Conservation (phyloP, 2,329 filamentous ascomycete species). For the Colletotrichum sp. region DNA sequence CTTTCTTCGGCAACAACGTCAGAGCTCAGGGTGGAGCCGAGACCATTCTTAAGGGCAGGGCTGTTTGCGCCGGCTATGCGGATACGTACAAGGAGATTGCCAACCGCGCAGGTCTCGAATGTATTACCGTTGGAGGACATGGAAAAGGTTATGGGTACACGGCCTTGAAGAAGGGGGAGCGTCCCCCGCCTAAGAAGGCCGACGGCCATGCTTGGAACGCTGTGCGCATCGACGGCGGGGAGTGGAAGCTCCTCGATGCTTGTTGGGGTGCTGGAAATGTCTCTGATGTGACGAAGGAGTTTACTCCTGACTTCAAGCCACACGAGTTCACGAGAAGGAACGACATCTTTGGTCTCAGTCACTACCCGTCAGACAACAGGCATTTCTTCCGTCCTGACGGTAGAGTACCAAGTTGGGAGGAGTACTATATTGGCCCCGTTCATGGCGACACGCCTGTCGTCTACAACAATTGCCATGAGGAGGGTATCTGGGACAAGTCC, state of each 20-base stretch:
- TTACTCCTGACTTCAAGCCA: slow-evolving; percentile 72
- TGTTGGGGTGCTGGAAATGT: slow-evolving; percentile 92
- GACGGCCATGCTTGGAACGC: slow-evolving; percentile 91
- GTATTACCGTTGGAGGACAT: slow-evolving; percentile 75
- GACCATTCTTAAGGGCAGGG: slow-evolving; percentile 77
- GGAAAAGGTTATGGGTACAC: slow-evolving; percentile 85
- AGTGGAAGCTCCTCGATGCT: slow-evolving; percentile 89
- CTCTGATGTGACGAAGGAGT: slow-evolving; percentile 54
- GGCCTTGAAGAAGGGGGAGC: slow-evolving; percentile 65
- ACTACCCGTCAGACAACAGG: slow-evolving; percentile 74
- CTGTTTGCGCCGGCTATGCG: slow-evolving; percentile 93
- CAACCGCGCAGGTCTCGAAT: slow-evolving; percentile 78
- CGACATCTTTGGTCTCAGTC: slow-evolving; percentile 79
- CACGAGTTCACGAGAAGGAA: slow-evolving; percentile 67
- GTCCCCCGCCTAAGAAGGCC: slow-evolving; percentile 66
- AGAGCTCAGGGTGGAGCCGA: slow-evolving; percentile 71
- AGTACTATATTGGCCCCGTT: slow-evolving; percentile 73
- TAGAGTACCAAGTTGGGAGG: slow-evolving; percentile 73
- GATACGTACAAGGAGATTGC: slow-evolving; percentile 82
- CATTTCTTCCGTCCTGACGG: slow-evolving; percentile 81
- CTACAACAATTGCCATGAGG: slow-evolving; percentile 48
- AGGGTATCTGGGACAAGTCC: slow-evolving; percentile 60
- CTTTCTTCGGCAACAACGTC: slow-evolving; percentile 78
- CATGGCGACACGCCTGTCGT: slow-evolving; percentile 52
- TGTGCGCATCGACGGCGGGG: slow-evolving; percentile 82